A percentile compares a stretch with the other conserved stretches of the same genome.
These are phyloP conservation scores for Diplodia mutila DNA, from an alignment of 2,329 filamentous ascomycete species.

Conservation along the genomic window DNA sequence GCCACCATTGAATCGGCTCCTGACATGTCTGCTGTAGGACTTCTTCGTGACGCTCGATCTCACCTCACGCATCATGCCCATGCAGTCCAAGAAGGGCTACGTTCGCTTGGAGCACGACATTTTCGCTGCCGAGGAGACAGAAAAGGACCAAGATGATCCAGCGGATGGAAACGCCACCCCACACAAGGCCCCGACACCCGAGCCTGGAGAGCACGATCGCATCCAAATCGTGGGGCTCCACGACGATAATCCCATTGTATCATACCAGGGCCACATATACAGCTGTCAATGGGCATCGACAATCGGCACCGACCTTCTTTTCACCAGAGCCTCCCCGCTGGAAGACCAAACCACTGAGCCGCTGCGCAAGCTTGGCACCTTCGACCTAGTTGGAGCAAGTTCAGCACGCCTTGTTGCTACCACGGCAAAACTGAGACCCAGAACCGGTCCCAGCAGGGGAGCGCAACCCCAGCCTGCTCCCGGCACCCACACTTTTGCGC, in stretches of 20 bases:
- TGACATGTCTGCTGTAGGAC: conserved; percentile 44
- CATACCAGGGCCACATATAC: conserved; percentile 78
- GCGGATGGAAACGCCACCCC: conserved; percentile 5
- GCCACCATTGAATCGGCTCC: background rate
- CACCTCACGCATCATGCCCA: conserved; percentile 42
- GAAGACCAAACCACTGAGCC: conserved; percentile 41
- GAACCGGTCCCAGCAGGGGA: background rate
- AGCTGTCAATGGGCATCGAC: conserved; percentile 80
- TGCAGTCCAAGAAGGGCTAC: conserved; percentile 20
- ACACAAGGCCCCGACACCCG: conserved; percentile 12
- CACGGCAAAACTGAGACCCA: conserved; percentile 60
- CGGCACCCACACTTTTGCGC: conserved; percentile 51
- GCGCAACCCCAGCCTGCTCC: conserved; percentile 83
- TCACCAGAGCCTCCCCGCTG: conserved; percentile 52
- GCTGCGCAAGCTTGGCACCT: conserved; percentile 56
- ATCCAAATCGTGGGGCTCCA: conserved; percentile 87
- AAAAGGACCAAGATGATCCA: conserved; percentile 5
- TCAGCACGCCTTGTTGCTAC: conserved; percentile 70
- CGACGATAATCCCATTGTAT: conserved; percentile 73
- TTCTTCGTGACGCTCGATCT: conserved; percentile 66
- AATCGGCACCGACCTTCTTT: conserved; percentile 81
- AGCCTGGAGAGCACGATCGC: conserved; percentile 28
- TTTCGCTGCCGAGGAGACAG: conserved; percentile 4
- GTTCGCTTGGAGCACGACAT: conserved; percentile 17
- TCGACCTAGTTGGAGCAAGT: conserved; percentile 74